Conservation (phyloP, 192 early-diverging fungal species). For the Podila epigama region DNA sequence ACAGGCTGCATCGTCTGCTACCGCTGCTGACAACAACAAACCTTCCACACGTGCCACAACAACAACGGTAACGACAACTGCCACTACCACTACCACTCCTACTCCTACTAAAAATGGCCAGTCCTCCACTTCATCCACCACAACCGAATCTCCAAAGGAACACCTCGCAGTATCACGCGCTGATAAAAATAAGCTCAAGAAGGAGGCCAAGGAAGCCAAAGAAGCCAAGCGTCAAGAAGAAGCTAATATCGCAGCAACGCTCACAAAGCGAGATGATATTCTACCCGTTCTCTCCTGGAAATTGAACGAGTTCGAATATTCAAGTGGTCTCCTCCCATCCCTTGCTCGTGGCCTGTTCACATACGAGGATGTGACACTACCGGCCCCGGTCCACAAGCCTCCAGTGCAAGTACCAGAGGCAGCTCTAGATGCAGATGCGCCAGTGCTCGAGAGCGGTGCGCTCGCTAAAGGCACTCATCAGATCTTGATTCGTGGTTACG, state of each 20-base stretch:
- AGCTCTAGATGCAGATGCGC: background rate
- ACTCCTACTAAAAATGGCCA: too few relatives aligned
- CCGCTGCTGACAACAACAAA: background rate
- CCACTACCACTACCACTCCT: background rate
- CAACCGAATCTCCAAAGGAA: background rate
- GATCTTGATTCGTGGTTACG: conserved; percentile 90
- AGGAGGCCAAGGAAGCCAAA: background rate
- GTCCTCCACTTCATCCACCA: too few relatives aligned
- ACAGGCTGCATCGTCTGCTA: background rate
- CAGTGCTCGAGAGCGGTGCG: background rate
- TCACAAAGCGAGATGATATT: background rate
- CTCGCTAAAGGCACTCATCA: conserved; percentile 40
- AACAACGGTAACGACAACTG: background rate
- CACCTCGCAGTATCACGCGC: background rate
- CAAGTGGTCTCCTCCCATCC: conserved; percentile 73
- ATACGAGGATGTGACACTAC: conserved; percentile 9
- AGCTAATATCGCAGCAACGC: background rate
- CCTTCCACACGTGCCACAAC: background rate
- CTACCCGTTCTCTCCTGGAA: conserved; percentile 60
- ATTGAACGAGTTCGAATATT: conserved; percentile 74
- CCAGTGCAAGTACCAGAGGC: background rate
- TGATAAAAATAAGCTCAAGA: background rate
- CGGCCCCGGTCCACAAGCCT: background rate
- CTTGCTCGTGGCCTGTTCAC: conserved; percentile 88
- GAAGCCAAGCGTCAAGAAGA: background rate